Base-by-base conservation (phyloP, 306 rosid species). In the Dicorynia guianensis region DNA sequence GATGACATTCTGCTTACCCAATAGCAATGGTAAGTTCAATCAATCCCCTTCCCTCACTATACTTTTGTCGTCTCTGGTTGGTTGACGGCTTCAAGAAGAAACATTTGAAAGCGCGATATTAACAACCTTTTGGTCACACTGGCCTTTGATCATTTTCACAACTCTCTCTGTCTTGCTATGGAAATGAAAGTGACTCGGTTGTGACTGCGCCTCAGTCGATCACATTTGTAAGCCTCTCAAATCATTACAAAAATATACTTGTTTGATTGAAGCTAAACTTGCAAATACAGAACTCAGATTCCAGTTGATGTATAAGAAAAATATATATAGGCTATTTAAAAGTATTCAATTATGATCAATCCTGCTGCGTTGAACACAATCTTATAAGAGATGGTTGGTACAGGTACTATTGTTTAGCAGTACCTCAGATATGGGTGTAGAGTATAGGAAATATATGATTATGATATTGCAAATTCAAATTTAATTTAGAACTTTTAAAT, bases 1-100 rank as follows among this genome's bases (percentile, higher is more conserved):
- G 12, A 74, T 71, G 96, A 89, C 96, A 76, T 87, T 72, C 50
- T 66, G 89, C 96, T 90, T 69, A 92, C 89, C 96, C 80, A 18
- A 25, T 77, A 11, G 50, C 35, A 67, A 67, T 1, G 34, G 33
- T 74, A 55, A 54, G 1, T 25, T 25, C 1, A 63, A 38, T 58
- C 77, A 67, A 67, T 67, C 60, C 34, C 8, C 5, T 0, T 69
- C 34, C 8, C 5, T 0, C 39, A 62, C 2, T 18, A 59, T 40
- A 25, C 30, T 25, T 25, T 25, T 25, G 30, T 25, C 30, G 64
- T 53, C 52, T 7, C 64, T 34, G 44, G n/a, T 42, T 64, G 13
- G 55, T 68, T 73, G 35, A 78, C 82, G 72, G 67, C 83, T 79
- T 79, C 79, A 73, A 80, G 76, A 74, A 80, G 71, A 73, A 80